Base-by-base conservation (phyloP, 2,329 filamentous ascomycete species). In the Cladosporium sp. region DNA sequence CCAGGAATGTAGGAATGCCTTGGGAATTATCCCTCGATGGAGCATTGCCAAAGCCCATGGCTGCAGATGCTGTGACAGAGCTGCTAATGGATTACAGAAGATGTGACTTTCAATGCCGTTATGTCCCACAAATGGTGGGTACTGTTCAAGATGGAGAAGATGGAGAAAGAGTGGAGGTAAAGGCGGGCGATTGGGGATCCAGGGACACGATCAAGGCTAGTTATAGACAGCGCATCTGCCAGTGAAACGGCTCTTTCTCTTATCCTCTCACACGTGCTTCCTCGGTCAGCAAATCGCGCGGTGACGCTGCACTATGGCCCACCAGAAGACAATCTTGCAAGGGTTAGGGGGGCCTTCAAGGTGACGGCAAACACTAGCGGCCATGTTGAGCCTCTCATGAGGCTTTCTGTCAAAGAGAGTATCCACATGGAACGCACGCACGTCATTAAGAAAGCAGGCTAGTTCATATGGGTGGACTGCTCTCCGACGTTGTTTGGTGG, bases 1-100 rank as follows among this genome's bases (percentile, higher is more conserved):
- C 87, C 74, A 85, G 83, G 74, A 82, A 89, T 21, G 74, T 82
- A 61, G 85, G 84, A 24, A 74, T 68, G 60, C 72, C 70, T 66
- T 74, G 66, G 10, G 66, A 67, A 55, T 70, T 65, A 59, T 72
- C 71, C 38, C 67, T 70, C 3, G 61, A 64, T 8, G 59, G 47
- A 24, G 59, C 59, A 24, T 62, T 62, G 44, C 44, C 44, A 24
- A 62, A 62, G 1, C 59, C 59, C 59, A 62, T 62, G 59, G 12
- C 24, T 51, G 41, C n/a, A 49, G 41, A 1, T 3, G 28, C 38
- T 26, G 44, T 15, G 34, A 18, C 38, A 54, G 32, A 30, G 6
- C 32, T 38, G 12, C 24, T 32, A 26, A 18, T 21, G 14, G 47
- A 38, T 41, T 15, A 15, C 44, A 49, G 5, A 2, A 49, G 26